A percentile compares a stretch with the other conserved stretches of the same genome.
Conservation (phyloP, 2,329 filamentous ascomycete species). For the Macrophomina tecta region DNA sequence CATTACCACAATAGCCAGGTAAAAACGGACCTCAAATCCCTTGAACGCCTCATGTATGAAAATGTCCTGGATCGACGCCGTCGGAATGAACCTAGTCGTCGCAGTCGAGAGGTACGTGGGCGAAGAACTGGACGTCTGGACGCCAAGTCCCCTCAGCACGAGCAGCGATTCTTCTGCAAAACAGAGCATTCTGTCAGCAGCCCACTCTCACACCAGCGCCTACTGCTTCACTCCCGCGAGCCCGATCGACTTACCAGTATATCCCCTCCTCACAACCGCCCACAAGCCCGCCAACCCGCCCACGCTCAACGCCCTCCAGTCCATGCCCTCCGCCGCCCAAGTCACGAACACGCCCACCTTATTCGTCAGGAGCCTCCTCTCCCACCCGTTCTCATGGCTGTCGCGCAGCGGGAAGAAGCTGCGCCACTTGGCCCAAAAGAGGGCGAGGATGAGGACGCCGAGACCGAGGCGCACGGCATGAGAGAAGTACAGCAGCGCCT, state of each 20-base stretch:
- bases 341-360: conserved; percentile 33
- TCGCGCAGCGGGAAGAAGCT: conserved; percentile 12
- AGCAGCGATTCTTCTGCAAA: conserved; percentile 78
- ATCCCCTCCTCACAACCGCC: conserved; percentile 54
- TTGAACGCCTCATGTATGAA: conserved; percentile 94
- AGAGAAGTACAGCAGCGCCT: conserved; percentile 50
- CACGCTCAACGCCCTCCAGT: conserved; percentile 45
- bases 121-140: conserved; percentile 81
- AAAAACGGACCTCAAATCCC: conserved; percentile 89
- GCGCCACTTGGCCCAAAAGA: conserved; percentile 41
- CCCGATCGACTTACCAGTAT: conserved; percentile 53
- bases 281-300: conserved; percentile 50
- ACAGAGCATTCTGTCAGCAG: conserved; percentile 15
- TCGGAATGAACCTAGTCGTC: conserved; percentile 82
- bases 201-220: background rate
- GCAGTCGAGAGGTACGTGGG: conserved; percentile 68
- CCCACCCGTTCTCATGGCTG: background rate
- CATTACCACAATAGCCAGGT: conserved; percentile 87
- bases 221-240: background rate
- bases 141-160: conserved; percentile 84
- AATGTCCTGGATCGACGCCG: conserved; percentile 88
- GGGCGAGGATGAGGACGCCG: conserved; percentile 48
- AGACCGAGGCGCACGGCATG: conserved; percentile 54
- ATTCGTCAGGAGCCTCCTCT: conserved; percentile 1
- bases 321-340: conserved; percentile 49